These are phyloP conservation scores for Castanea crenata DNA, from an alignment of 306 rosid species.

Conservation along the genomic window DNA sequence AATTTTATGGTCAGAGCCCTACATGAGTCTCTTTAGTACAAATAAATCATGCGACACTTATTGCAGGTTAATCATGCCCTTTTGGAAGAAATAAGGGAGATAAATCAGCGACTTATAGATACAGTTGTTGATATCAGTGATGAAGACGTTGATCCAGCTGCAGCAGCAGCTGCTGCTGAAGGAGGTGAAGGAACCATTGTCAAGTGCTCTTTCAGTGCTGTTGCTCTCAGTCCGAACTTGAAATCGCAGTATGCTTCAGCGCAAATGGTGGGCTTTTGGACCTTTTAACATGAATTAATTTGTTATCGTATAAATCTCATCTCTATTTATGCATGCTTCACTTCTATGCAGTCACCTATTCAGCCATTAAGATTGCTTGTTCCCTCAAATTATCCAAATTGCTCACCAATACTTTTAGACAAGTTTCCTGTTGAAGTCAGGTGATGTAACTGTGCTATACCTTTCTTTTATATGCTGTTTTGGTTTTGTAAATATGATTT, in stretches of 20 bases:
- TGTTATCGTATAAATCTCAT: slow-evolving; percentile 13
- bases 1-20: slow-evolving; percentile 2
- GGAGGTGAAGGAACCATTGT: slow-evolving; percentile 79
- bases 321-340: slow-evolving; percentile 23
- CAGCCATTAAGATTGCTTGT: slow-evolving; percentile 86
- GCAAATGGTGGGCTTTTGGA: slow-evolving; percentile 59
- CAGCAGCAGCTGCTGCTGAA: slow-evolving; percentile 58
- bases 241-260: slow-evolving; percentile 77
- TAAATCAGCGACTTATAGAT: slow-evolving; percentile 80
- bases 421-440: slow-evolving; percentile 77
- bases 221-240: slow-evolving; percentile 83
- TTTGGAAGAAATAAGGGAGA: slow-evolving; percentile 80
- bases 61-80: slow-evolving; percentile 83
- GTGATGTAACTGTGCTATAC: slow-evolving; percentile 39
- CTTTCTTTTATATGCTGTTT: slow-evolving; percentile 19
- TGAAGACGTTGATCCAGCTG: slow-evolving; percentile 71
- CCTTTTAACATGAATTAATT: background rate
- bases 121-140: slow-evolving; percentile 72
- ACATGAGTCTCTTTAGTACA: background rate
- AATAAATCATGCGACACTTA: slow-evolving; percentile 17
- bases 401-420: slow-evolving; percentile 86
- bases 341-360: slow-evolving; percentile 76
- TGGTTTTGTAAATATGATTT: background rate
- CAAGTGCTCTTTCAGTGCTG: slow-evolving; percentile 82
- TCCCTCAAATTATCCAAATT: slow-evolving; percentile 83